A percentile compares a stretch with the other conserved stretches of the same genome.
phyloP scores from a whole-genome alignment of 139 green algal species.

The Auxenochlorella pyrenoidosa region DNA sequence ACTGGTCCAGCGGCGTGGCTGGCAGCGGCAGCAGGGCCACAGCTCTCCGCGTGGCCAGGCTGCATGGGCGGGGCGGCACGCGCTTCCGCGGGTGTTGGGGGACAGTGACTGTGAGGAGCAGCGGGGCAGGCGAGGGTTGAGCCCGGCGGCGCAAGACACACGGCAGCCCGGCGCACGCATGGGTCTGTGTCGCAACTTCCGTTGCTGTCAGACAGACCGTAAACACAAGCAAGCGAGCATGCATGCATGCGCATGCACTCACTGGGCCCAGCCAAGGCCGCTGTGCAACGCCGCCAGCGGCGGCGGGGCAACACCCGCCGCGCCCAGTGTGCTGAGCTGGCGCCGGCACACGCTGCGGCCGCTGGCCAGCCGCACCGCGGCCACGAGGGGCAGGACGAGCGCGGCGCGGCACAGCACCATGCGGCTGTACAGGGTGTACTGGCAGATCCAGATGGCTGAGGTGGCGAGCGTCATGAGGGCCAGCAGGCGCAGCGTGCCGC shows the following conservation, averaged over 20 bases:
- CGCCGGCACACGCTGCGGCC: neutral
- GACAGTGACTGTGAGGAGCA: neutral
- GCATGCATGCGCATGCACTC: too few relatives aligned
- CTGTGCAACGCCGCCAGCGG: neutral
- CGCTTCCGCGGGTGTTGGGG: too few relatives aligned
- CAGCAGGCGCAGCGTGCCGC: neutral
- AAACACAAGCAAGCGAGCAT: too few relatives aligned
- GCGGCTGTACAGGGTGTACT: neutral
- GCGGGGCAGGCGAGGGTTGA: neutral
- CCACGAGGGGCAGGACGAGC: neutral
- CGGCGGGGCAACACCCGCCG: neutral
- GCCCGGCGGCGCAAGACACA: too few relatives aligned
- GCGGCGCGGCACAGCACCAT: neutral
- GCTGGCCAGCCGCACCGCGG: neutral
- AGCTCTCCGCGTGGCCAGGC: too few relatives aligned
- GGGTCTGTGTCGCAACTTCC: too few relatives aligned
- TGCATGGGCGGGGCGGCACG: too few relatives aligned
- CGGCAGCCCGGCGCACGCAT: too few relatives aligned
- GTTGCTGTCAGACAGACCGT: too few relatives aligned
- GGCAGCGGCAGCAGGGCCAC: too few relatives aligned
- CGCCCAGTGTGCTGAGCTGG: neutral
- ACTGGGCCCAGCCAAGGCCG: neutral
- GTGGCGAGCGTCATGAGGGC: neutral
- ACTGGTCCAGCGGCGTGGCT: too few relatives aligned
- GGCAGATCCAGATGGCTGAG: neutral